Base-by-base conservation (phyloP, 2,329 filamentous ascomycete genomes). In the Stagonosporopsis rhizophila region DNA sequence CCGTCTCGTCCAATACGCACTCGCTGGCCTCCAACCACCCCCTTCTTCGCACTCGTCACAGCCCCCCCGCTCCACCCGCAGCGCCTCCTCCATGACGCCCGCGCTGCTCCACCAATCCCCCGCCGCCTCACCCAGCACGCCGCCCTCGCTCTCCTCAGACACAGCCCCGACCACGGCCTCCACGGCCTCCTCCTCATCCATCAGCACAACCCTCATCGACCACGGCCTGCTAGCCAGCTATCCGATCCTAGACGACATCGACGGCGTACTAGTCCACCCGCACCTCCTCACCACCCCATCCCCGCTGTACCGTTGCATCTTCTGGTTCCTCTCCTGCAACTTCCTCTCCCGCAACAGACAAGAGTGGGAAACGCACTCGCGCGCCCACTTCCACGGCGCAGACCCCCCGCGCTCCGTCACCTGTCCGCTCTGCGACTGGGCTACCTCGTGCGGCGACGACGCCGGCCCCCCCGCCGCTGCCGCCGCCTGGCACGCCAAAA, bases 391-490 rank as follows among this genome's bases (percentile, higher is more conserved):
- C 54, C 64, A 64, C n/a, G 68, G 69, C 48, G 60, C 73, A 44
- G 59, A 69, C 23, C 73, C 73, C 1, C 73, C 73, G 1, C 61
- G 58, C 41, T 61, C 56, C 1, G 70, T 70, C 5, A 56, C 59
- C 8, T 76, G 73, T 49, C 72, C 72, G 22, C 56, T 76, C 6
- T 76, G 73, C 59, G 66, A 68, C 6, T 76, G 68, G 62, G 48
- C 37, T 2, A 51, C 32, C 14, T 58, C 58, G 7, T 47, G 27
- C 19, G 54, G 62, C 0, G 41, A 64, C 23, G 69, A 68, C 23
- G 23, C 6, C 23, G 23, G 8, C 23, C 23, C n/a, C n/a, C n/a
- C n/a, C n/a, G n/a, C n/a, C n/a, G n/a, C n/a, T 1, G 15, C 3
- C 1, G 15, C 3, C 2, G 53, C 47, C 0, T 76, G 73, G 73